A percentile compares a stretch with the other conserved stretches of the same genome.
Evolutionary conservation across 2,329 filamentous ascomycete genomes (phyloP).

Genomic region (Trichophyton schoenleinii): DNA sequence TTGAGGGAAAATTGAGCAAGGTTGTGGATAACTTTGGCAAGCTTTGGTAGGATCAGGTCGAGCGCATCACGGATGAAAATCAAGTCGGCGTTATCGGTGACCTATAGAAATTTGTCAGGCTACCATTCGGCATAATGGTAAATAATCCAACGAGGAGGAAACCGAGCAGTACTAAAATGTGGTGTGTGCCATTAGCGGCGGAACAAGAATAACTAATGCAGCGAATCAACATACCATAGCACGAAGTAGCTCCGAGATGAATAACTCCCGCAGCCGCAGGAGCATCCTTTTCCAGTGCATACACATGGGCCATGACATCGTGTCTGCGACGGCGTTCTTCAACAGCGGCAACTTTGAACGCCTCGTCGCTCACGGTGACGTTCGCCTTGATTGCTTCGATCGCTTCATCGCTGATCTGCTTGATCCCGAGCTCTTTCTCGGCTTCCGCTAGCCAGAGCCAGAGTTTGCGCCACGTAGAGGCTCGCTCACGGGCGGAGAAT

Average conservation of each 20-base stretch:
- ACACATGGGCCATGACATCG: conserved; percentile 55
- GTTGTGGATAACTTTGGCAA: conserved; percentile 67
- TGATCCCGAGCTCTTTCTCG: conserved; percentile 67
- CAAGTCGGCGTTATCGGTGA: conserved; percentile 14
- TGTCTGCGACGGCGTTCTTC: conserved; percentile 65
- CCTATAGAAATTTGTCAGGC: not conserved
- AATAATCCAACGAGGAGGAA: not conserved
- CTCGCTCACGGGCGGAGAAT: conserved; percentile 64
- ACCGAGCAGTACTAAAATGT: not conserved
- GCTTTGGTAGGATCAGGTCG: conserved; percentile 61
- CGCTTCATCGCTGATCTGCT: conserved; percentile 57
- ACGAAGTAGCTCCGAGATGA: conserved; percentile 53
- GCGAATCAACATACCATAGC: conserved; percentile 6
- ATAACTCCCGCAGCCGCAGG: conserved; percentile 73
- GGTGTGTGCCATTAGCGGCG: not conserved
- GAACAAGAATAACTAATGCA: not conserved
- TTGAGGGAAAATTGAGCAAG: conserved; percentile 59
- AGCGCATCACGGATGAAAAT: conserved; percentile 65
- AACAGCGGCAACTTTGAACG: conserved; percentile 59
- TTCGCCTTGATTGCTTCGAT: conserved; percentile 65
- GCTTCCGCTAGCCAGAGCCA: conserved; percentile 76
- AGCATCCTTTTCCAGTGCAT: conserved; percentile 55
- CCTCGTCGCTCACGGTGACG: conserved; percentile 60
- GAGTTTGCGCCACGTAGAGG: conserved; percentile 68
- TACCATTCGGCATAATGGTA: not conserved